Base-by-base conservation (phyloP, 2,329 filamentous ascomycete species). In the Diaporthe aspalathi region DNA sequence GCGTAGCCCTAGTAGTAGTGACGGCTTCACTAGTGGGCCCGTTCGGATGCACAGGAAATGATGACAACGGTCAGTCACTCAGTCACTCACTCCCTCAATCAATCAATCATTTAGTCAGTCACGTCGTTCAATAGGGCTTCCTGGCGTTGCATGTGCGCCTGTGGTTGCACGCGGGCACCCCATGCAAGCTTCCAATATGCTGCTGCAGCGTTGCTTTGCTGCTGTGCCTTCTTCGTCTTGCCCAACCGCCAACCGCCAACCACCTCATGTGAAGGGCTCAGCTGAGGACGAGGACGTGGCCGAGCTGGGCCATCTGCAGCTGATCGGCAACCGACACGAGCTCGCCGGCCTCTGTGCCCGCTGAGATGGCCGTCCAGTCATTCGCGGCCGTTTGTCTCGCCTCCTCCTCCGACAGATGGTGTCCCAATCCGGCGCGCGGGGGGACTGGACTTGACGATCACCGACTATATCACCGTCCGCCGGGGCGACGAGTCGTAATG, bases 241-340 rank as follows among this genome's bases (percentile, higher is more conserved):
- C 24, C 50, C 50, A 53, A n/a, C 43, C 12, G 49, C 49, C 49
- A 16, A 35, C 38, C 38, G 22, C n/a, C 22, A 40, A 35, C 32
- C n/a, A n/a, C n/a, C n/a, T n/a, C n/a, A n/a, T 40, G 16, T 4
- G 40, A 24, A 65, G 43, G 60, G 45, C 60, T 24, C 60, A 50
- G 60, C 60, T 65, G 60, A 50, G 43, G 45, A 65, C 4, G 60
- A 38, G 29, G 29, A 40, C 32, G 20, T 22, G 57, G 60, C 60
- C 60, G 14, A 38, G 43, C 29, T 35, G 60, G 45, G 60, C 60
- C 24, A 65, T 65, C 50, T 65, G 60, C 60, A 63, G 60, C 60
- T 63, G 60, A 63, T 63, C 27, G 60, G 49, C 60, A 29, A 22
- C 43, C 27, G 57, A 49, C 57, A 63, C 43, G 43, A 49, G 40